Conservation (phyloP, 2,329 filamentous ascomycete genomes). For the Cladophialophora carrionii region DNA sequence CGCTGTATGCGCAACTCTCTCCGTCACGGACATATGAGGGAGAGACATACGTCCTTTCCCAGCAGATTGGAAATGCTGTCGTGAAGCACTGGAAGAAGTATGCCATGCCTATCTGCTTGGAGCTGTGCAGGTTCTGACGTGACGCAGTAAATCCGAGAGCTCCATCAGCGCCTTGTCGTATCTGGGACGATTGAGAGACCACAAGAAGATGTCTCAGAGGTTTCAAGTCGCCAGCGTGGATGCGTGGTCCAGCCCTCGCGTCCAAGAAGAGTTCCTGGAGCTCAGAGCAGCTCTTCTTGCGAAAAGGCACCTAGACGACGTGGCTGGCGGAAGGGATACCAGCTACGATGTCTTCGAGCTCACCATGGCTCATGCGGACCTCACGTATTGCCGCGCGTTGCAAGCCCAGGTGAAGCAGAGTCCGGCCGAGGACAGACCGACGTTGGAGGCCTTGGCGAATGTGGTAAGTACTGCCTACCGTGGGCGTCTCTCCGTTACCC, state of each 20-base stretch:
- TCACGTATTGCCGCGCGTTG: constrained; percentile 36
- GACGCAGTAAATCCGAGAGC: constrained; percentile 27
- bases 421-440: not conserved
- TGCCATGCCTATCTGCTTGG: not conserved
- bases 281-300: constrained; percentile 33
- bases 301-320: constrained; percentile 33
- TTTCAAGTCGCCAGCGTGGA: constrained; percentile 18
- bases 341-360: constrained; percentile 36
- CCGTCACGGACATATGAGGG: constrained; percentile 21
- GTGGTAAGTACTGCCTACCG: constrained; percentile 25
- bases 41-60: constrained; percentile 22
- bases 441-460: constrained; percentile 31
- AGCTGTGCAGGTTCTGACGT: not conserved
- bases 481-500: not conserved
- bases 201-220: constrained; percentile 7
- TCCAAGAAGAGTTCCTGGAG: constrained; percentile 35
- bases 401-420: constrained; percentile 29
- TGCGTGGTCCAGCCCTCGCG: constrained; percentile 31
- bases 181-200: constrained; percentile 27
- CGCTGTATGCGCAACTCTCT: constrained; percentile 18
- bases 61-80: constrained; percentile 20
- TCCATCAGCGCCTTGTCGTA: constrained; percentile 35
- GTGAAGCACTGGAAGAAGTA: constrained; percentile 35
- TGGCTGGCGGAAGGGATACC: constrained; percentile 33
- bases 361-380: constrained; percentile 39